Evolutionary conservation across 2,329 filamentous ascomycete genomes (phyloP), one percentile per base, ranked within the genome.

Genomic region (Penicillium sp.): DNA sequence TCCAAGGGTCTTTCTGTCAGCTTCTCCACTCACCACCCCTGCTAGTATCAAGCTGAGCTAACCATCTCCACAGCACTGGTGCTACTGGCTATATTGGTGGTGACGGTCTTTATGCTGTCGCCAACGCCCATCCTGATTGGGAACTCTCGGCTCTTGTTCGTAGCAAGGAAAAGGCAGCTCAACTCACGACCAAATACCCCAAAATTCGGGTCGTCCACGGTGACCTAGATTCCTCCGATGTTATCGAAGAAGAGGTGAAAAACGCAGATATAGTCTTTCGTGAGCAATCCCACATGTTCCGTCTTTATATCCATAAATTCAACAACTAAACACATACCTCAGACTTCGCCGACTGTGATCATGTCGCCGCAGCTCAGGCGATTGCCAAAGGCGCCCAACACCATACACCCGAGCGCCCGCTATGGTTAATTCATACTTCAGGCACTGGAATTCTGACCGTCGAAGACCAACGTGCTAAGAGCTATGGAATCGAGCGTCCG

Each of bases 1-100:
- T 48, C 55, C 66, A n/a, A 69, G 71, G 54, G 66, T 72, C 43
- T 72, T 73, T 40, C 47, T 73, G 71, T 14, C 67, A 28, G 24
- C 9, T 19, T 52, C 19, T 24, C 14, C 36, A 26, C 10, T 10
- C 8, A 68, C 68, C 28, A 31, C 9, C 19, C 21, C 10, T 19
- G 9, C 3, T 13, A 21, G 11, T 19, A 42, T 19, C 42, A 34
- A 13, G 43, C 18, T 63, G 24, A 23, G 49, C 70, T 70, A 5
- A 62, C 37, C 31, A 4, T 18, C 18, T 18, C 9, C n/a, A 39
- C 47, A 82, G 80, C 13, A 82, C 79, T 29, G 80, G 80, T 18
- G 74, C 67, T 4, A 81, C 80, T 14, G 81, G 81, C 28, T 83
- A 82, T 62, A 82, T 83, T 44, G 81, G 81, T 5, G 81, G 81